Evolutionary conservation across 345 rosid genomes (phyloP).

Genomic region (Eucalyptus cloeziana): DNA sequence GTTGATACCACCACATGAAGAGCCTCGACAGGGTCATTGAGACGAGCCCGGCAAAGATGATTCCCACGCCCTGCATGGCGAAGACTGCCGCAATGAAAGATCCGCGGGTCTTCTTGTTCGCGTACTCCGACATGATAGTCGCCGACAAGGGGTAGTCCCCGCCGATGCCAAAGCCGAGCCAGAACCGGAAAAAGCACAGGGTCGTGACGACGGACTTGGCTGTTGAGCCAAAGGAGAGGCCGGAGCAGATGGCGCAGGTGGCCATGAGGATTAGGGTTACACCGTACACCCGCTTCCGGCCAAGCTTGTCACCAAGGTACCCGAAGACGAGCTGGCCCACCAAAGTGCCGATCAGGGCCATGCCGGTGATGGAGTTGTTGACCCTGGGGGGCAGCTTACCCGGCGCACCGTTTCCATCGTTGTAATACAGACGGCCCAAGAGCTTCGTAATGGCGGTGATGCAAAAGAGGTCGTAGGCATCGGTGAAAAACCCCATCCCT

Average conservation of each 20-base stretch:
- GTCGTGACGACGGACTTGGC: constrained; percentile 25
- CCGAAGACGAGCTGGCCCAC: constrained; percentile 48
- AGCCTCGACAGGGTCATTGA: constrained; percentile 14
- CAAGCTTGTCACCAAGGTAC: constrained; percentile 58
- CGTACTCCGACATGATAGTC: constrained; percentile 58
- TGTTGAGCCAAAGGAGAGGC: constrained; percentile 37
- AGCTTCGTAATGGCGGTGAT: constrained; percentile 44
- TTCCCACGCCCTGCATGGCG: constrained; percentile 49
- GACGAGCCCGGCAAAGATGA: constrained; percentile 32
- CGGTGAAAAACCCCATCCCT: constrained; percentile 72
- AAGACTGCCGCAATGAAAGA: constrained; percentile 39
- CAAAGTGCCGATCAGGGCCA: constrained; percentile 40
- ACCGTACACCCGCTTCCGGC: constrained; percentile 47
- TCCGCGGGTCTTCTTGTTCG: constrained; percentile 36
- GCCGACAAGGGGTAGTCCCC: constrained; percentile 79
- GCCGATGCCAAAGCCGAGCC: constrained; percentile 72
- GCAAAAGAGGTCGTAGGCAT: constrained; percentile 63
- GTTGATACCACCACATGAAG: neutral
- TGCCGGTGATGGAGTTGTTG: constrained; percentile 31
- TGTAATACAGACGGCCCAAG: constrained; percentile 52
- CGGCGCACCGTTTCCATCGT: constrained; percentile 4
- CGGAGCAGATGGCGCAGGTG: constrained; percentile 35
- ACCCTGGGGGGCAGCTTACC: constrained; percentile 14
- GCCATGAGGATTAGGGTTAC: constrained; percentile 47
- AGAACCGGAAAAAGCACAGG: constrained; percentile 59